A percentile compares a stretch with the other conserved stretches of the same genome.
phyloP scores from a whole-genome alignment of 257 asterid species.

The Primulina eburnea region DNA sequence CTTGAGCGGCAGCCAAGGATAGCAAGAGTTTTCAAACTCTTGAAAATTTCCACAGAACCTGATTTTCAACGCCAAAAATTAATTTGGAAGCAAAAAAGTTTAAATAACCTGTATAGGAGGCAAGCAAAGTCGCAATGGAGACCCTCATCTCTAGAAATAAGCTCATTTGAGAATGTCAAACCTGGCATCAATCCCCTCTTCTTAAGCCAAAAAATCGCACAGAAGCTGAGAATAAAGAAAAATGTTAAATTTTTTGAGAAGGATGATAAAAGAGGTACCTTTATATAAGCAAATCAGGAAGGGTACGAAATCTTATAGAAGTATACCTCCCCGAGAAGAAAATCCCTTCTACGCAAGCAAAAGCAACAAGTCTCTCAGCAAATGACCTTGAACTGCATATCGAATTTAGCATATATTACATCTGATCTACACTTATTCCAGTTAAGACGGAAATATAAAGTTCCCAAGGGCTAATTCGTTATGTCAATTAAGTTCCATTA shows the following conservation, averaged over 20 bases:
- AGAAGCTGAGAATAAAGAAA: constrained; percentile 50
- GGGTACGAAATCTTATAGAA: neutral
- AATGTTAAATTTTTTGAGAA: constrained; percentile 1
- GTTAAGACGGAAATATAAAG: neutral
- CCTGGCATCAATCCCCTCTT: constrained; percentile 86
- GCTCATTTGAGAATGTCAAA: constrained; percentile 79
- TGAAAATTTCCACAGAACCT: neutral
- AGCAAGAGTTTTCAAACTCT: neutral
- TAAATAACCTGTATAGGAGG: constrained; percentile 56
- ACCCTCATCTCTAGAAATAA: constrained; percentile 84
- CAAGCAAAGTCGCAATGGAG: constrained; percentile 88
- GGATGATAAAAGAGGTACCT: neutral
- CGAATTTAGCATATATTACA: neutral
- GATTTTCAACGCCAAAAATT: constrained; percentile 3
- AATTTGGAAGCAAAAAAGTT: neutral
- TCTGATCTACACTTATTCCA: neutral
- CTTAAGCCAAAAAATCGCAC: constrained; percentile 83
- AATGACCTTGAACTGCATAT: constrained; percentile 60
- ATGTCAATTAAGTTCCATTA: neutral
- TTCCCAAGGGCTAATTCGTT: neutral
- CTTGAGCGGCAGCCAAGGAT: neutral
- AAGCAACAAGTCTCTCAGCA: constrained; percentile 78
- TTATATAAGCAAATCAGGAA: neutral
- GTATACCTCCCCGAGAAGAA: constrained; percentile 83
- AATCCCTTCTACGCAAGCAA: constrained; percentile 86